phyloP scores from a whole-genome alignment of 192 early-diverging fungal species.

The Mortierella antarctica region DNA sequence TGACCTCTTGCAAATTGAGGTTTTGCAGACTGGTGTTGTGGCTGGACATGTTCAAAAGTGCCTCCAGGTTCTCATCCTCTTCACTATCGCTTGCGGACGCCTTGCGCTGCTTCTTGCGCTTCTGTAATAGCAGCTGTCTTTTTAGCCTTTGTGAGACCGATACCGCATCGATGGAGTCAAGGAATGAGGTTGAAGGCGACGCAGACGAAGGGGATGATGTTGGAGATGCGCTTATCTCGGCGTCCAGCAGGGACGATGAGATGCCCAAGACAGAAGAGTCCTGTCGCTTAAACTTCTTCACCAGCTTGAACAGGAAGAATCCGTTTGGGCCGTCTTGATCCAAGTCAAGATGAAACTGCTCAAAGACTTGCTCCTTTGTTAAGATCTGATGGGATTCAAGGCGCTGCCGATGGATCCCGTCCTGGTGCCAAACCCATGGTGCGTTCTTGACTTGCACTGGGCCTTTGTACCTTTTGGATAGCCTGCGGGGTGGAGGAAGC shows the following conservation, averaged over 20 bases:
- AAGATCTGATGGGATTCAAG: slow-evolving; percentile 52
- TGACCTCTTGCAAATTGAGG: slow-evolving; percentile 48
- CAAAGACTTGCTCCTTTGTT: slow-evolving; percentile 52
- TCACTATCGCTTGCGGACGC: neutral
- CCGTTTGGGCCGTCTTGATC: slow-evolving; percentile 49
- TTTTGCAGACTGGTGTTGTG: slow-evolving; percentile 48
- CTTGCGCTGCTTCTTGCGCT: slow-evolving; percentile 44
- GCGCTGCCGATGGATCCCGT: slow-evolving; percentile 41
- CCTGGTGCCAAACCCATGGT: slow-evolving; percentile 52
- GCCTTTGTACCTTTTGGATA: neutral
- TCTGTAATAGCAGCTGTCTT: slow-evolving; percentile 43
- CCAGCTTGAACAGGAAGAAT: slow-evolving; percentile 50
- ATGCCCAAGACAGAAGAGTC: slow-evolving; percentile 29
- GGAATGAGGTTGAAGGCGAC: slow-evolving; percentile 24
- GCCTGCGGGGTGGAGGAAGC: slow-evolving; percentile 1
- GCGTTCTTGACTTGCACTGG: slow-evolving; percentile 22
- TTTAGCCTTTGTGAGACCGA: slow-evolving; percentile 45
- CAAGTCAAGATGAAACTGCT: slow-evolving; percentile 44
- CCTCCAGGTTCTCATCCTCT: slow-evolving; percentile 41
- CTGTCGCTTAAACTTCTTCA: slow-evolving; percentile 41
- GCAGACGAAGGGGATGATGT: slow-evolving; percentile 11
- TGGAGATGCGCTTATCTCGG: slow-evolving; percentile 36
- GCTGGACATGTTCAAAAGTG: slow-evolving; percentile 35
- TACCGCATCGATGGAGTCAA: slow-evolving; percentile 37
- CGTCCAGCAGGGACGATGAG: slow-evolving; percentile 21